Evolutionary conservation across 73 alveolate genomes (phyloP), one percentile per base, ranked within the genome.

Genomic region (Paramecium primaurelia): DNA sequence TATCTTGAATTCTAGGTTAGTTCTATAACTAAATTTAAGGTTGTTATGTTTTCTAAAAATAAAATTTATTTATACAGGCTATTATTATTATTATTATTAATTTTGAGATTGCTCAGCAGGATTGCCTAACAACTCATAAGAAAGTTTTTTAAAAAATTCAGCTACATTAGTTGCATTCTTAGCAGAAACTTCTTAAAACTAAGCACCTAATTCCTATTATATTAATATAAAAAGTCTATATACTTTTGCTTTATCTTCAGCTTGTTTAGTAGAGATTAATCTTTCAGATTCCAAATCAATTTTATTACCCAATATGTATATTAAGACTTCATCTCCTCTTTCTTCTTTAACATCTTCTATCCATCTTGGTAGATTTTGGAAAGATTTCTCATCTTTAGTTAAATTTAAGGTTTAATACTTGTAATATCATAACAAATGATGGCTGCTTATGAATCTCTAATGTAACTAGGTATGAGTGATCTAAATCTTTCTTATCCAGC

Each of bases 401-500:
- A 49, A 2, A 1, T 49, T 3, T 12, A 1, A 49, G 12, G 3
- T 1, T 49, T 0, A 49, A 12, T 93, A 92, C 94, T 92, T 37
- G 98, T 94, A 18, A 95, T 92, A 84, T 95, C 98, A 83, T 86
- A 95, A 36, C 88, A 96, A 11, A 95, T 92, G 10, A 95, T 92
- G 11, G 98, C 98, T 11, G 94, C 98, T 36, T 93, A 51, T 26
- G 96, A 87, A 28, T 93, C 97, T 87, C 96, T 94, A 22, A 95
- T 95, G 44, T 95, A 95, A 16, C 95, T 92, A 16, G 98, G 98
- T 8, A 95, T 95, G 11, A 95, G 91, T 32, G 94, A 51, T 69
- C 97, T 86, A 88, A 95, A 95, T 42, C 98, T 86, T 69, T 95
- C 98, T 88, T 95, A 92, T 25, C 98, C 98, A 42, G 96, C 96